Evolutionary conservation across 306 rosid genomes (phyloP).

Genomic region (Biancaea sappan): DNA sequence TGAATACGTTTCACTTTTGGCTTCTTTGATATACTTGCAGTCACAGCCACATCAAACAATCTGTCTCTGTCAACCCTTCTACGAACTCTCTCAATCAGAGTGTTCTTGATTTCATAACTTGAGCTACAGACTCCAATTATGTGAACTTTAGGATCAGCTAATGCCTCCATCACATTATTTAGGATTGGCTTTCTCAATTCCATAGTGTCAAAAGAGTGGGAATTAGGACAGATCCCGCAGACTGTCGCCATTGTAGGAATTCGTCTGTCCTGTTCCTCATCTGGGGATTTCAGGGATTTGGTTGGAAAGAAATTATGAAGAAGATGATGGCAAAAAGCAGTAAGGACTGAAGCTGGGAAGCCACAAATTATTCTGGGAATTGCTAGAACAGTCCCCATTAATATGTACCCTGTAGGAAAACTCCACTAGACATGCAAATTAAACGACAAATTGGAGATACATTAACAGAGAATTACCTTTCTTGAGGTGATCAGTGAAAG

Average conservation of each 20-base stretch:
- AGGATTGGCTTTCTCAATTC: no score
- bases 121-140: neutral
- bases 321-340: neutral
- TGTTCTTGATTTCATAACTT: neutral
- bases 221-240: no score
- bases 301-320: neutral
- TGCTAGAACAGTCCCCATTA: neutral
- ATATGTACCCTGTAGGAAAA: neutral
- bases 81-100: neutral
- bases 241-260: no score
- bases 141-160: neutral
- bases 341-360: no score
- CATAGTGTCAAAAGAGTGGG: neutral
- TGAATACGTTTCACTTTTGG: neutral
- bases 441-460: neutral
- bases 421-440: neutral
- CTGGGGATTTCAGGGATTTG: neutral
- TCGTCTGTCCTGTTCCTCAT: no score
- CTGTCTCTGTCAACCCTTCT: neutral
- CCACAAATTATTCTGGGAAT: neutral
- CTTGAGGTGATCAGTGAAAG: neutral
- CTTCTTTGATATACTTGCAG: neutral
- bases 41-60: neutral
- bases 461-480: neutral
- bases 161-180: no score